Evolutionary conservation across 768 basidiomycete genomes (phyloP).

Genomic region (Pisolithus microcarpus): DNA sequence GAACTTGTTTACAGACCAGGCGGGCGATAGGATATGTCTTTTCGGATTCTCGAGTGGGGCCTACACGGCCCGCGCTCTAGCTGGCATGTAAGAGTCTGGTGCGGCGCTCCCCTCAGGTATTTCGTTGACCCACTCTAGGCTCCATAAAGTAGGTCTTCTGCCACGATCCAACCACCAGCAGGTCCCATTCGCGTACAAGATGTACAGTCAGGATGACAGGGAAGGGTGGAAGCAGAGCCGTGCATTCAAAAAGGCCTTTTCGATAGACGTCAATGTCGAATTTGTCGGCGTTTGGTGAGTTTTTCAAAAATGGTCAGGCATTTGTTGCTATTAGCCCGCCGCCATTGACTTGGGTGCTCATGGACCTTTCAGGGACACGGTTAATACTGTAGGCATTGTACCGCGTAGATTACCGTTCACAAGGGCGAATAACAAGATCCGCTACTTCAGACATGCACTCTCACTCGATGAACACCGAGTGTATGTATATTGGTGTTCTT

Average conservation of each 20-base stretch:
- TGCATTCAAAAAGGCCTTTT: constrained; percentile 69
- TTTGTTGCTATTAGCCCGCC: neutral
- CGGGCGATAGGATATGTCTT: constrained; percentile 68
- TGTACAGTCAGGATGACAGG: constrained; percentile 56
- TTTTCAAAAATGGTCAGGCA: neutral
- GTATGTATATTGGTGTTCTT: constrained; percentile 28
- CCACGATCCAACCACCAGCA: constrained; percentile 68
- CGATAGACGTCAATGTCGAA: constrained; percentile 63
- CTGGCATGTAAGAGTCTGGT: constrained; percentile 53
- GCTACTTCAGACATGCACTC: constrained; percentile 63
- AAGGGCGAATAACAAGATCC: constrained; percentile 50
- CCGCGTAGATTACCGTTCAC: constrained; percentile 63
- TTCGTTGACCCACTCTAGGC: constrained; percentile 24
- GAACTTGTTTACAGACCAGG: constrained; percentile 36
- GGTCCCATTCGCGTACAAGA: constrained; percentile 62
- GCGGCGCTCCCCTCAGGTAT: neutral
- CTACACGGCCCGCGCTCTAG: constrained; percentile 62
- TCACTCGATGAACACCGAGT: constrained; percentile 55
- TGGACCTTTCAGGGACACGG: constrained; percentile 52
- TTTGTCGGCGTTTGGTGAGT: constrained; percentile 69
- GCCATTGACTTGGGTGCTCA: constrained; percentile 3
- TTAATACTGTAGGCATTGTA: constrained; percentile 60
- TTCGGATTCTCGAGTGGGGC: constrained; percentile 80
- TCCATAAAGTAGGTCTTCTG: constrained; percentile 67
- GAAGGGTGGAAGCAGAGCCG: constrained; percentile 56